These are phyloP conservation scores for Dothistroma pini DNA, from an alignment of 2,329 filamentous ascomycete species.

Conservation along the genomic window DNA sequence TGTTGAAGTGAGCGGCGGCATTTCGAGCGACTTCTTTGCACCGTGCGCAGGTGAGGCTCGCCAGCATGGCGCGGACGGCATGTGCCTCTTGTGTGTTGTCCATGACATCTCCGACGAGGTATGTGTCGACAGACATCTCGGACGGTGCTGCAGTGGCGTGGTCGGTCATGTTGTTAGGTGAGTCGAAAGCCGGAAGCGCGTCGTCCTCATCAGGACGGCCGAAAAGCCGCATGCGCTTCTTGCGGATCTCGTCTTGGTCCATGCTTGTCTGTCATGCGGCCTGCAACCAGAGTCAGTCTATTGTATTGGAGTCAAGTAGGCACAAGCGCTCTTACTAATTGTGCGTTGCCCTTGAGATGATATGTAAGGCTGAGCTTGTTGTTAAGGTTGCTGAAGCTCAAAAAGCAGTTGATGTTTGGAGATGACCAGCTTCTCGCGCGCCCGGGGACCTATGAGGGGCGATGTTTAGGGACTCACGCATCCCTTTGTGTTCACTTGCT, in stretches of 20 bases:
- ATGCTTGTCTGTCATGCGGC: not conserved
- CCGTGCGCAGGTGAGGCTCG: not conserved
- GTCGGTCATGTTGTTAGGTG: conserved; percentile 1
- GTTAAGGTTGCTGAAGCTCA: not conserved
- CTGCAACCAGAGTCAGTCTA: not conserved
- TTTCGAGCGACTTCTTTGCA: not conserved
- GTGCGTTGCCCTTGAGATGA: not conserved
- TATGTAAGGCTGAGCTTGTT: not conserved
- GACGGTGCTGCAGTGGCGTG: not conserved
- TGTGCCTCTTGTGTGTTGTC: not conserved
- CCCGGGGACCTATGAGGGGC: not conserved
- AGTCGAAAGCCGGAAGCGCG: conserved; percentile 2
- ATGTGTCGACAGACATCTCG: not conserved
- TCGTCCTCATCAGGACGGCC: not conserved
- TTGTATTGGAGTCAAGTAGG: not conserved
- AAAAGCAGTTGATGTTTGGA: not conserved
- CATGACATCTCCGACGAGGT: not conserved
- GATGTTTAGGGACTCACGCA: not conserved
- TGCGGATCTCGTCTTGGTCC: conserved; percentile 9
- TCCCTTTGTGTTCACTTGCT: not conserved
- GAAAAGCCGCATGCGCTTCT: conserved; percentile 9
- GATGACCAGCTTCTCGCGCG: not conserved
- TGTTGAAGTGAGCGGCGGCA: not conserved
- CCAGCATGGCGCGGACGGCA: not conserved
- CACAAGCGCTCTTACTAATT: not conserved